These are phyloP conservation scores for Phytophthora ramorum DNA, from an alignment of 352 stramenopile genomes.

Conservation along the genomic window DNA sequence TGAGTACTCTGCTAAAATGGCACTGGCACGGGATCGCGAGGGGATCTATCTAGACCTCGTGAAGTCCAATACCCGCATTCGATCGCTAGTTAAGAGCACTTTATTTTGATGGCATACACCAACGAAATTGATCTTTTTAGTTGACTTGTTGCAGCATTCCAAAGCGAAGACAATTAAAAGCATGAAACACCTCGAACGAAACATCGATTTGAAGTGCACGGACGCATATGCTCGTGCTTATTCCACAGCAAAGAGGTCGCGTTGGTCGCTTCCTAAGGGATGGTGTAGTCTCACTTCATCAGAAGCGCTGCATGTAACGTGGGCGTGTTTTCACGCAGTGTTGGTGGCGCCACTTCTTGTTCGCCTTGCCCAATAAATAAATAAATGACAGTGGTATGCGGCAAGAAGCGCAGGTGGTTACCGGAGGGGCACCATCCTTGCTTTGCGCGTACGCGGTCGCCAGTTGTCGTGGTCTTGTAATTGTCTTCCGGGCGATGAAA, in stretches of 20 bases:
- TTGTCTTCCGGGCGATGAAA: not conserved
- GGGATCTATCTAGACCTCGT: constrained; percentile 27
- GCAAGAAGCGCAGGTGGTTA: constrained; percentile 17
- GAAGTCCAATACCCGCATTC: constrained; percentile 33
- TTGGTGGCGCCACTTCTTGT: constrained; percentile 10
- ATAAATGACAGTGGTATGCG: constrained; percentile 37
- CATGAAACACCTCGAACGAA: not conserved
- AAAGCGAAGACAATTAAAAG: not conserved
- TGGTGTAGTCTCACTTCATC: not conserved
- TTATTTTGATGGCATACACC: constrained; percentile 8
- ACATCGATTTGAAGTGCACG: constrained; percentile 2
- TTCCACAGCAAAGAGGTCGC: not conserved
- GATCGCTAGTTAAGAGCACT: constrained; percentile 31
- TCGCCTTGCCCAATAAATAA: constrained; percentile 39
- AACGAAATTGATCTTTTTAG: constrained; percentile 1
- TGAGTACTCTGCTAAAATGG: constrained; percentile 34
- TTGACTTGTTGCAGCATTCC: not conserved
- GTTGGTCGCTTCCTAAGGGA: not conserved
- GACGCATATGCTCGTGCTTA: not conserved
- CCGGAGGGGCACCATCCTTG: not conserved
- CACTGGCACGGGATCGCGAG: constrained; percentile 25
- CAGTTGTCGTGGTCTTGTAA: not conserved
- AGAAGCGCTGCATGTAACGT: not conserved
- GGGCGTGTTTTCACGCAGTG: not conserved
- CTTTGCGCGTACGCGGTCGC: not conserved